Percentiles rank a stretch among this genome's conserved stretches.
Conservation (phyloP, 805 yeast species). For the Metschnikowia kofuensis region DNA sequence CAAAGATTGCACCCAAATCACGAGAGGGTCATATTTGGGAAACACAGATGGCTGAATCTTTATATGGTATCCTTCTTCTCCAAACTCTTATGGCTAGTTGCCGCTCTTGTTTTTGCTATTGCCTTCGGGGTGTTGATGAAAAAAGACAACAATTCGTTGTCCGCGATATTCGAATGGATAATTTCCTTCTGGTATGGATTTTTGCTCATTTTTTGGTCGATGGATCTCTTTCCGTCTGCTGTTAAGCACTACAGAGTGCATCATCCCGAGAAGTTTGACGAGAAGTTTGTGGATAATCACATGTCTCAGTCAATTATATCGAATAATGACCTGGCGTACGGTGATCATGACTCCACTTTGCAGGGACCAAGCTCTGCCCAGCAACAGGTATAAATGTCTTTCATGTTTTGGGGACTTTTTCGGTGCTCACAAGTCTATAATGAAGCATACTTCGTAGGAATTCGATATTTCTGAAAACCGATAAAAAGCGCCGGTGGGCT, state of each 20-base stretch:
- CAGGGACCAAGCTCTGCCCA: not conserved
- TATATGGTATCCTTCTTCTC: conserved; percentile 48
- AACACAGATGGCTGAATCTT: conserved; percentile 33
- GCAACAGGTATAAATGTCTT: not conserved
- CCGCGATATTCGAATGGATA: conserved; percentile 81
- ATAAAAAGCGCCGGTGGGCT: too few relatives aligned
- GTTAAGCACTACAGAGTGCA: conserved; percentile 28
- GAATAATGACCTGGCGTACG: not conserved
- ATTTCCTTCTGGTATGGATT: conserved; percentile 83
- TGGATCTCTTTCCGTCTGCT: conserved; percentile 69
- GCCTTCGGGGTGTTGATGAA: conserved; percentile 53
- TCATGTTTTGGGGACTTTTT: too few relatives aligned
- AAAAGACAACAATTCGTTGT: conserved; percentile 36
- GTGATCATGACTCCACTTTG: conserved; percentile 1
- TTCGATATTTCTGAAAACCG: too few relatives aligned
- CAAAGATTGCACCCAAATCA: conserved; percentile 36
- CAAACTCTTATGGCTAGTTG: conserved; percentile 63
- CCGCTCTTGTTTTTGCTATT: conserved; percentile 66
- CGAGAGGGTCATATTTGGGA: conserved; percentile 40
- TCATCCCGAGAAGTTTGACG: conserved; percentile 27
- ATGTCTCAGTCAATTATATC: conserved; percentile 4
- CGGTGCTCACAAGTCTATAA: too few relatives aligned
- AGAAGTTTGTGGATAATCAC: conserved; percentile 21
- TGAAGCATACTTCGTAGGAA: too few relatives aligned
- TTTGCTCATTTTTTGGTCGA: conserved; percentile 57